phyloP scores from a whole-genome alignment of 2,329 filamentous ascomycete genomes.

The Alternaria rosae region DNA sequence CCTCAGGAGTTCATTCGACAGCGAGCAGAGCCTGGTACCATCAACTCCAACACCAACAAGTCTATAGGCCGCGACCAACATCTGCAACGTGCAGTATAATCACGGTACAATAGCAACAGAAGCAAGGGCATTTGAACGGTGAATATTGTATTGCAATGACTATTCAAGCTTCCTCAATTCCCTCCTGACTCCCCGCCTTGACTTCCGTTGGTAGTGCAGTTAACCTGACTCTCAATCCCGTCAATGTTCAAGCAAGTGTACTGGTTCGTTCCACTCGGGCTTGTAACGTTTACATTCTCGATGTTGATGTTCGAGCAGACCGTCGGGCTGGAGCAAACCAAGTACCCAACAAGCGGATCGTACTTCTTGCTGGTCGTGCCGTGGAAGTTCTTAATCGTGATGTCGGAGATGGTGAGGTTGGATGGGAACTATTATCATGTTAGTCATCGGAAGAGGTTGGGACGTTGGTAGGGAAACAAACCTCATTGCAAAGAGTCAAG shows the following conservation, averaged over 20 bases:
- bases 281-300: conserved; percentile 54
- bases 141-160: neutral
- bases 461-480: neutral
- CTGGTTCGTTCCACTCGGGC: conserved; percentile 55
- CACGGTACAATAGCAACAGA: neutral
- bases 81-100: neutral
- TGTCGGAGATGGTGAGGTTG: conserved; percentile 62
- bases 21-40: too few relatives aligned
- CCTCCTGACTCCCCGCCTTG: conserved; percentile 30
- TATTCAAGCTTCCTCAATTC: neutral
- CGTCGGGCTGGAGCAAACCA: conserved; percentile 54
- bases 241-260: conserved; percentile 55
- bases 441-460: neutral
- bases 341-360: conserved; percentile 52
- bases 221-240: conserved; percentile 39
- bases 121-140: too few relatives aligned
- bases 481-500: conserved; percentile 64
- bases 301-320: conserved; percentile 61
- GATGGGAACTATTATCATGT: conserved; percentile 55
- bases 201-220: conserved; percentile 32
- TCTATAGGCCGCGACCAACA: too few relatives aligned
- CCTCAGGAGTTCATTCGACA: too few relatives aligned
- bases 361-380: conserved; percentile 61
- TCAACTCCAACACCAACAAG: too few relatives aligned
- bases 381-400: conserved; percentile 64